phyloP scores from a whole-genome alignment of 352 stramenopile species.

The Pythium pyrilobum region DNA sequence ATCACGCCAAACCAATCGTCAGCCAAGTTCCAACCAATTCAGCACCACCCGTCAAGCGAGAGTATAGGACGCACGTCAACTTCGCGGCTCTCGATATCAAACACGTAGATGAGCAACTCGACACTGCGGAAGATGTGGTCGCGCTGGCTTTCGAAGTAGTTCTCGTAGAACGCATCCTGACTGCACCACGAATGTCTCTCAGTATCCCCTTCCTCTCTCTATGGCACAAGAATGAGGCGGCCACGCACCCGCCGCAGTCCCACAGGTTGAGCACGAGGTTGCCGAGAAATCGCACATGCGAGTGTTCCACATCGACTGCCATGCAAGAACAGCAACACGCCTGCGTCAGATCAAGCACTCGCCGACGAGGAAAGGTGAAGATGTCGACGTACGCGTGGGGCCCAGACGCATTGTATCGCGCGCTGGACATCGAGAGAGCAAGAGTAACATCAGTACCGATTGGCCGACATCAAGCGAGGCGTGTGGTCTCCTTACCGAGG shows the following conservation, averaged over 20 bases:
- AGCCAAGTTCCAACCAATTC: neutral
- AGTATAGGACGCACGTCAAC: conserved; percentile 39
- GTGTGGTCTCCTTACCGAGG: conserved; percentile 57
- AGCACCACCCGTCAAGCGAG: neutral
- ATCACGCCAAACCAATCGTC: neutral
- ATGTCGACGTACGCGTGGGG: conserved; percentile 76
- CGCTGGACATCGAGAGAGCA: conserved; percentile 32
- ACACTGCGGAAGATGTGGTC: conserved; percentile 99
- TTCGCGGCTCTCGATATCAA: conserved; percentile 95
- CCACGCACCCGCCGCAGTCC: conserved; percentile 95
- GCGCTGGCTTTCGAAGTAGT: conserved; percentile 98
- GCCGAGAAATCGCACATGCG: conserved; percentile 94
- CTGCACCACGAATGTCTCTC: conserved; percentile 29
- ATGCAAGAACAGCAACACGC: neutral
- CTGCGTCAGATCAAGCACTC: too few species aligned
- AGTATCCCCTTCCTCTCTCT: neutral
- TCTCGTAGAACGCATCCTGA: conserved; percentile 99
- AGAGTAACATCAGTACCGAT: neutral
- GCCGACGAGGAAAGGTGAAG: neutral
- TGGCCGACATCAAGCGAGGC: too few species aligned
- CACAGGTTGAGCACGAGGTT: conserved; percentile 99
- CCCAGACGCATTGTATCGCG: conserved; percentile 97
- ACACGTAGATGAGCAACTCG: conserved; percentile 98
- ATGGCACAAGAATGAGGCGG: neutral
- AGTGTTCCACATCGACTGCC: conserved; percentile 90